Base-by-base conservation (phyloP, 2,329 filamentous ascomycete genomes). In the Aureobasidium leucospermi region DNA sequence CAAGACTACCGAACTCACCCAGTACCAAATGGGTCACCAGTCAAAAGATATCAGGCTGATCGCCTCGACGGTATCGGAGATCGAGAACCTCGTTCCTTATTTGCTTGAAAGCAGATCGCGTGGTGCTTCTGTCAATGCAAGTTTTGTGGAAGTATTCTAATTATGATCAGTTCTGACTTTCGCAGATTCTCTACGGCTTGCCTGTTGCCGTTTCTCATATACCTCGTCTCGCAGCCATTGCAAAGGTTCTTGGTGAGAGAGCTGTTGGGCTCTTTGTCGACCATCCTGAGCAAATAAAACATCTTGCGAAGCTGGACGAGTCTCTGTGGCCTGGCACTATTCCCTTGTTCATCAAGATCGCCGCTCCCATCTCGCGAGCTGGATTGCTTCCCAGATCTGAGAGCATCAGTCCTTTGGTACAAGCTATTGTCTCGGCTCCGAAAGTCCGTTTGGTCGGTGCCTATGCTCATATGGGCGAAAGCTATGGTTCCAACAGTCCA, bases 401-500 rank as follows among this genome's bases (percentile, higher is more conserved):
- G 0, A 72, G 71, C 2, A 79, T 83, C 62, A 67, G 70, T 1
- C 66, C 70, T 1, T 70, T 87, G 1, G 75, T 87, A 41, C 65
- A 73, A 34, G 71, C 80, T 0, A 71, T 85, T 2, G 71, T 76
- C 0, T 71, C 76, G 0, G 74, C 80, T n/a, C 67, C 68, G 71
- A 60, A 62, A 2, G 68, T 73, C 0, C 65, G 64, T 8, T 73
- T 92, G 6, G 74, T 81, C 3, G 89, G 89, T 0, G 74, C 92
- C 23, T 93, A 93, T 71, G 81, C 81, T 2, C 89, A 93, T 70
- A 85, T 85, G 6, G 87, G 88, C 1, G 81, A 89, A 64, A 89
- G 85, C 19, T 93, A 94, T 69, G 76, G 70, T 32, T 77, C 77
- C 0, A 78, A 75, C 28, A 78, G 78, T 0, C 78, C 83, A 2